These are phyloP conservation scores for barley (Hordeum vulgare) DNA, from an alignment of 176 grass and related monocot genomes.

Conservation along the genomic window MorexV3_pseudomolecules_assembly NC_058521.1:479251884-479252383, in stretches of 20 bases:
- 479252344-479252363: slow-evolving; percentile 51
- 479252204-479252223: neutral
- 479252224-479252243: neutral
- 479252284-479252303: slow-evolving; percentile 55
- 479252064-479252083: slow-evolving; percentile 54
- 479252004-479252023: slow-evolving; percentile 60
- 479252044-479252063: slow-evolving; percentile 58
- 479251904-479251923: slow-evolving; percentile 61
- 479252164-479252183: neutral
- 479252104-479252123: slow-evolving; percentile 55
- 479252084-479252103: slow-evolving; percentile 56
- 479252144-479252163: slow-evolving; percentile 53
- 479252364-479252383: slow-evolving; percentile 42
- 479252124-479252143: slow-evolving; percentile 65
- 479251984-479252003: slow-evolving; percentile 80
- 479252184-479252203: neutral
- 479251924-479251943: slow-evolving; percentile 81
- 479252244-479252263: neutral
- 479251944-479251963: slow-evolving; percentile 88
- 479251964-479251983: slow-evolving; percentile 59
- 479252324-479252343: slow-evolving; percentile 60
- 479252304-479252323: slow-evolving; percentile 54
- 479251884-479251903: slow-evolving; percentile 54
- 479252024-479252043: slow-evolving; percentile 67
- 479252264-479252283: slow-evolving; percentile 43